Evolutionary conservation across 805 yeast species (phyloP).

Genomic region (Cyberlindnera xishuangbannaensis): DNA sequence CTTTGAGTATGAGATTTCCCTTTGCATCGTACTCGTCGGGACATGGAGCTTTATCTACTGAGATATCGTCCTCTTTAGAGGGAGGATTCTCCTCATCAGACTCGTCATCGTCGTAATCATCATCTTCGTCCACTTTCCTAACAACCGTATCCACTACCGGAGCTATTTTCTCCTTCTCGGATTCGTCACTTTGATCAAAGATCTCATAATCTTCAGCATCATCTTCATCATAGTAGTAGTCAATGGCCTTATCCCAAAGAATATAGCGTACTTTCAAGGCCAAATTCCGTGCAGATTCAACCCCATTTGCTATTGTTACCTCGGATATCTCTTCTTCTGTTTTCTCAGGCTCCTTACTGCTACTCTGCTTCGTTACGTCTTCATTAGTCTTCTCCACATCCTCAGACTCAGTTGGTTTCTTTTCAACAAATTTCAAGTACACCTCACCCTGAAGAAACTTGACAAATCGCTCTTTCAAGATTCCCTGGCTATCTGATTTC

Average conservation of each 20-base stretch:
- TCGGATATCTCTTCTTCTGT: conserved; percentile 36
- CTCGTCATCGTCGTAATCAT: conserved; percentile 25
- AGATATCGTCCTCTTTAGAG: conserved; percentile 14
- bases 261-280: conserved; percentile 63
- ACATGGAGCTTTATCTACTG: conserved; percentile 6
- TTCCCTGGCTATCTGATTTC: conserved; percentile 13
- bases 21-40: conserved; percentile 15
- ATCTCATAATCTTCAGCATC: conserved; percentile 16
- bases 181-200: conserved; percentile 13
- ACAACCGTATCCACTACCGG: conserved; percentile 1
- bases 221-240: conserved; percentile 30
- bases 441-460: conserved; percentile 35
- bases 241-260: conserved; percentile 67
- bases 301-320: conserved; percentile 35
- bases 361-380: conserved; percentile 3
- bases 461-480: too few species aligned
- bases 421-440: conserved; percentile 23
- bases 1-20: conserved; percentile 25
- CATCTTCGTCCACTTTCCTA: conserved; percentile 35
- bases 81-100: conserved; percentile 25
- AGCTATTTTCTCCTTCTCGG: conserved; percentile 1
- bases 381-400: conserved; percentile 1
- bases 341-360: conserved; percentile 23
- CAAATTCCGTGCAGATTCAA: conserved; percentile 44
- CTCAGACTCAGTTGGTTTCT: conserved; percentile 2